These are phyloP conservation scores for Arxiozyma heterogenica DNA, from an alignment of 1,139 yeast species.

Conservation along the genomic window DNA sequence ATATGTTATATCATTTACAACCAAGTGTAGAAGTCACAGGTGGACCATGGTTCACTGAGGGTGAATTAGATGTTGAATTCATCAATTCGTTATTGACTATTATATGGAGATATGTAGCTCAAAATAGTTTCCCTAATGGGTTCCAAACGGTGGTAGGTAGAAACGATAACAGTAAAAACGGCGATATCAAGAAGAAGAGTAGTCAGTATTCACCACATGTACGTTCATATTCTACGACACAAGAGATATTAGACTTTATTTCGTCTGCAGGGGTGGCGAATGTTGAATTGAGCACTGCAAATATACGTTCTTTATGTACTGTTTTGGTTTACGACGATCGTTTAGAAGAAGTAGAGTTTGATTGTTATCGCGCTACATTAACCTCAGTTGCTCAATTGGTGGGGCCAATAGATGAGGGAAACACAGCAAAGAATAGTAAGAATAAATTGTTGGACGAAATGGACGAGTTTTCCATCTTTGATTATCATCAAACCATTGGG, in stretches of 20 bases:
- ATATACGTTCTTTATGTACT: slow-evolving; percentile 76
- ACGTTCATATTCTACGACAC: slow-evolving; percentile 58
- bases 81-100: slow-evolving; percentile 76
- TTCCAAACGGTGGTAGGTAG: slow-evolving; percentile 33
- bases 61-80: slow-evolving; percentile 88
- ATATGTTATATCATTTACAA: slow-evolving; percentile 86
- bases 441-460: slow-evolving; percentile 9
- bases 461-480: slow-evolving; percentile 33
- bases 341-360: slow-evolving; percentile 53
- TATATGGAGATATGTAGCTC: slow-evolving; percentile 78
- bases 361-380: slow-evolving; percentile 51
- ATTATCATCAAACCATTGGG: slow-evolving; percentile 28
- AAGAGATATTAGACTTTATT: slow-evolving; percentile 68
- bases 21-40: slow-evolving; percentile 96
- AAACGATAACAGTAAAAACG: slow-evolving; percentile 4
- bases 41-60: slow-evolving; percentile 98
- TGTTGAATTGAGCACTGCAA: slow-evolving; percentile 65
- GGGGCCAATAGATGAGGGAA: slow-evolving; percentile 12
- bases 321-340: slow-evolving; percentile 83
- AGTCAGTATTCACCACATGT: slow-evolving; percentile 46
- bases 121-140: slow-evolving; percentile 66
- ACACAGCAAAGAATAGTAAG: neutral
- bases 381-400: slow-evolving; percentile 36
- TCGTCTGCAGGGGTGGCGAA: slow-evolving; percentile 67
- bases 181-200: slow-evolving; percentile 16